Conservation (phyloP, 495 filamentous ascomycete species). For the Chaetomium cochliodes region DNA sequence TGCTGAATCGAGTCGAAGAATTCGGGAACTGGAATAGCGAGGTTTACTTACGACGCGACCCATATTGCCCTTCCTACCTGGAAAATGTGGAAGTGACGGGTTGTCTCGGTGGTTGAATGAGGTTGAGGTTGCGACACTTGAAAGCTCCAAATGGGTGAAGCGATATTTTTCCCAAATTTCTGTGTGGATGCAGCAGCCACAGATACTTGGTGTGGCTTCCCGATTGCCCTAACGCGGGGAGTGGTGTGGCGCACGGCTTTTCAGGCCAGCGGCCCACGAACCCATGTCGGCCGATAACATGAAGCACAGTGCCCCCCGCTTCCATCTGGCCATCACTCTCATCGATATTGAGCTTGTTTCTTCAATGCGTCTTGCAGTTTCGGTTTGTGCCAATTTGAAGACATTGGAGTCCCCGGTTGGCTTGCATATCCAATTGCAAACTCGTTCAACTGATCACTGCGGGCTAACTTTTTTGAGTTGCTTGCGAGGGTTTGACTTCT, state of each 20-base stretch:
- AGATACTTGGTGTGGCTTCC: slow-evolving; percentile 25
- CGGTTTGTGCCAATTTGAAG: not conserved
- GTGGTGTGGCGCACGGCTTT: slow-evolving; percentile 18
- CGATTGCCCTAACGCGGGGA: slow-evolving; percentile 39
- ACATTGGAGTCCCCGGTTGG: too few relatives aligned
- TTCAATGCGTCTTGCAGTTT: not conserved
- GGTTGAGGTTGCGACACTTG: slow-evolving; percentile 32
- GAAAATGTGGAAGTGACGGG: slow-evolving; percentile 36
- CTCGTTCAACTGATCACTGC: too few relatives aligned
- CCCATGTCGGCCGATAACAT: slow-evolving; percentile 11
- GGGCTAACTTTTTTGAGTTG: not conserved
- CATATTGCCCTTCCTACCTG: slow-evolving; percentile 46
- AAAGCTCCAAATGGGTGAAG: slow-evolving; percentile 33
- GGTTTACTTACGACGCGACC: slow-evolving; percentile 53
- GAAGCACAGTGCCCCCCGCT: not conserved
- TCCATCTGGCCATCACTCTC: not conserved
- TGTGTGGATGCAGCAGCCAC: slow-evolving; percentile 40
- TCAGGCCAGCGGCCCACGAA: not conserved
- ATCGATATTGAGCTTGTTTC: not conserved
- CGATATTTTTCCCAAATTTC: slow-evolving; percentile 42
- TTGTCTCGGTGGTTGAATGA: slow-evolving; percentile 36
- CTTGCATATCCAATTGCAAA: too few relatives aligned
- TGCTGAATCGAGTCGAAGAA: slow-evolving; percentile 23
- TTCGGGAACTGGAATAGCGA: slow-evolving; percentile 20
- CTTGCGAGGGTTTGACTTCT: not conserved